Evolutionary conservation across 1,284 basidiomycete genomes (phyloP), one percentile per base, ranked within the genome.

Genomic region (Malassezia brasiliensis): DNA sequence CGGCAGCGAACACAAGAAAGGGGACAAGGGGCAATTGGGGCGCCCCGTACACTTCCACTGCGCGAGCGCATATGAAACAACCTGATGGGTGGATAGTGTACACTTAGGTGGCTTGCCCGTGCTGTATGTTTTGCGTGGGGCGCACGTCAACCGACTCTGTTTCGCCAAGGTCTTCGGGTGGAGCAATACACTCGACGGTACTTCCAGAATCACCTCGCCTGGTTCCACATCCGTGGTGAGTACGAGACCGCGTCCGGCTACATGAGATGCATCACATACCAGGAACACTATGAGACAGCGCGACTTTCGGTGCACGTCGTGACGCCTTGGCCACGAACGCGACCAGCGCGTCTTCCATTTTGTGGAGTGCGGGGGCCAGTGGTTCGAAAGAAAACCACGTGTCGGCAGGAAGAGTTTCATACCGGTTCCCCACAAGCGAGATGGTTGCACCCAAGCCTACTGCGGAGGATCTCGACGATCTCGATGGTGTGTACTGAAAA

Each of bases 401-500:
- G 40, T 17, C 7, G n/a, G 17, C 2, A 22, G 17, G 38, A 40
- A 40, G 38, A 40, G 17, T 35, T 35, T 35, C 44, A 12, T 11
- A 17, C 34, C 2, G 15, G 19, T 37, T 31, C 44, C 22, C 34
- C 42, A 39, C 25, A 31, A 19, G 14, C 47, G 30, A 35, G 20
- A 53, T 53, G 52, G 19, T 52, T 3, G 17, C 58, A 22, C 47
- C 58, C 32, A 52, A 55, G 34, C 52, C 68, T 19, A 59, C 66
- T 41, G 56, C 53, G 3, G 70, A 72, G 36, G 68, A 72, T 44
- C 30, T 72, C 48, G 70, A 71, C 37, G 70, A 71, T 46, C 67
- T 72, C 25, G 70, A 72, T 60, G 70, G 68, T 67, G 47, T 52
- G 68, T 52, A 8, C 1, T 19, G 5, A 19, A 5, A 6, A 2